These are phyloP conservation scores for Aureobasidium sp. DNA, from an alignment of 2,329 filamentous ascomycete species.

Conservation along the genomic window DNA sequence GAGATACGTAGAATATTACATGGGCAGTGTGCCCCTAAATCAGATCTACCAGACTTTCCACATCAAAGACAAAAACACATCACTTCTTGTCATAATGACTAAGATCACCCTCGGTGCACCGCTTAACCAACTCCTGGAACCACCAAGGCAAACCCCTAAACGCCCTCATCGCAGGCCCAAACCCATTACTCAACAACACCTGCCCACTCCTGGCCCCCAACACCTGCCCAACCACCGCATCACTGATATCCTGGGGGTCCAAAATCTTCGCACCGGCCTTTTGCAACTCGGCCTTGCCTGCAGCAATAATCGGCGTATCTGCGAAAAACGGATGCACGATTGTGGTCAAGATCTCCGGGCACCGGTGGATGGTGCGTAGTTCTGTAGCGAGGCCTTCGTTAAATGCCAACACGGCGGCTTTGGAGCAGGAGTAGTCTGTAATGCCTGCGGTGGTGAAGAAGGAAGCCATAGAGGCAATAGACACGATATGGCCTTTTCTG, in stretches of 20 bases:
- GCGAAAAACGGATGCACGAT: constrained; percentile 36
- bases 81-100: background rate
- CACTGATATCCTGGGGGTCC: constrained; percentile 31
- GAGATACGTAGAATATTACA: background rate
- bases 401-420: constrained; percentile 44
- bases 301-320: constrained; percentile 31
- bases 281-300: constrained; percentile 26
- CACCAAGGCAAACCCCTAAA: constrained; percentile 14
- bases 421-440: constrained; percentile 45
- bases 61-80: background rate
- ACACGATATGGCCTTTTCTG: constrained; percentile 47
- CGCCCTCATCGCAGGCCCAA: background rate
- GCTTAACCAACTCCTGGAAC: constrained; percentile 12
- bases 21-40: background rate
- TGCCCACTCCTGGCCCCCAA: constrained; percentile 33
- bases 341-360: constrained; percentile 35
- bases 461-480: constrained; percentile 45
- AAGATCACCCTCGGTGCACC: background rate
- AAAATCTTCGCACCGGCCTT: constrained; percentile 26
- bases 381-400: constrained; percentile 41
- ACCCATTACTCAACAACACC: constrained; percentile 27
- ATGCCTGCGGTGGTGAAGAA: constrained; percentile 41
- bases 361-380: constrained; percentile 33
- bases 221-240: constrained; percentile 37
- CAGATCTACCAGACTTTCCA: background rate